Evolutionary conservation across 202 grass and related monocot species (phyloP).

Genomic region (Saccharum hybrid): DNA sequence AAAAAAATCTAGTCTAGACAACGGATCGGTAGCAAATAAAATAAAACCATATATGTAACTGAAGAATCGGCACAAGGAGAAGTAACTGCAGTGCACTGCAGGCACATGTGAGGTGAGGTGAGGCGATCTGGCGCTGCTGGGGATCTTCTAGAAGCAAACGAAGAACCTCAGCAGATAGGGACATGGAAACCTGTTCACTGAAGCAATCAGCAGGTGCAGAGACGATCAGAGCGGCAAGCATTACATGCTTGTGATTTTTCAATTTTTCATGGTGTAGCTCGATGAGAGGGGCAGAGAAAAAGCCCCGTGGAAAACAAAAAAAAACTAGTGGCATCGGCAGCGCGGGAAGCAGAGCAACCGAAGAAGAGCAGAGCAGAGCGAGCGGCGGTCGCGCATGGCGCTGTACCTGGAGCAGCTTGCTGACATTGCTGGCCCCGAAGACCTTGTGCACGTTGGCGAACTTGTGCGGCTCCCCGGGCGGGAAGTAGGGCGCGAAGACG

Average conservation of each 20-base stretch:
- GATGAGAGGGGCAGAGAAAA: no score
- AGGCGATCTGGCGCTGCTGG: not conserved
- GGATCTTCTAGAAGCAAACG: not conserved
- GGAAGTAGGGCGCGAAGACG: constrained; percentile 87
- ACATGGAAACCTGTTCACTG: not conserved
- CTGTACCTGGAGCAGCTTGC: constrained; percentile 92
- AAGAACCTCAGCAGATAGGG: not conserved
- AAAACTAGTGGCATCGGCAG: not conserved
- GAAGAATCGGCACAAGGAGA: not conserved
- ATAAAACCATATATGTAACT: not conserved
- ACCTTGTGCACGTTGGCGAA: constrained; percentile 96
- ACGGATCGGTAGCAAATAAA: not conserved
- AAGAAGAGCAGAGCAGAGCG: no score
- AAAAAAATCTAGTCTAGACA: not conserved
- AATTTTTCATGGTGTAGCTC: no score
- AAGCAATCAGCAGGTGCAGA: not conserved
- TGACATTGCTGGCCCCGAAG: constrained; percentile 97
- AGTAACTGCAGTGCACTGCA: not conserved
- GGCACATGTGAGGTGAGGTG: not conserved
- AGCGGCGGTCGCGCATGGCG: no score
- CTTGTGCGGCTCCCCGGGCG: constrained; percentile 73
- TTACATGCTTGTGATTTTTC: not conserved
- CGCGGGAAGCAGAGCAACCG: not conserved
- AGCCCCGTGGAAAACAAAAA: no score
- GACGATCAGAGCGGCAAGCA: no score